Conservation (phyloP, 768 basidiomycete genomes). For the Lentinula lateritia region DNA sequence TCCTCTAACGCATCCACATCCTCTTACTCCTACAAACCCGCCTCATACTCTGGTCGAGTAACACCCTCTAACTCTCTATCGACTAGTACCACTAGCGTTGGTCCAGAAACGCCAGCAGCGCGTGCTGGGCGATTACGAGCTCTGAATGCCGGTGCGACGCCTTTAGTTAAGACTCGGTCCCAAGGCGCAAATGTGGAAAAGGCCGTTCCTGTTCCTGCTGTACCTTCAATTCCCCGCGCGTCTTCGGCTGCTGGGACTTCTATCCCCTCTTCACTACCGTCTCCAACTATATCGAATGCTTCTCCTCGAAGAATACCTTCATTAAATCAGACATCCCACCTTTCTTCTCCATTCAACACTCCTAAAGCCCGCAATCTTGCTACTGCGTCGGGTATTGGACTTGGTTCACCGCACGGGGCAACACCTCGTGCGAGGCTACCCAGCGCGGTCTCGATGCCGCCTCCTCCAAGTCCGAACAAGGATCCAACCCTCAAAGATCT, state of each 20-base stretch:
- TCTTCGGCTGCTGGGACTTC: constrained; percentile 5
- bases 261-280: constrained; percentile 50
- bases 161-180: constrained; percentile 24
- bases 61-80: constrained; percentile 39
- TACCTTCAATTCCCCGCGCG: constrained; percentile 53
- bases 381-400: constrained; percentile 23
- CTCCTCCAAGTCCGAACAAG: constrained; percentile 3
- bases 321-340: constrained; percentile 14
- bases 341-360: constrained; percentile 59
- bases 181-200: constrained; percentile 18
- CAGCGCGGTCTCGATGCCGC: constrained; percentile 27
- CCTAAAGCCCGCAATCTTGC: constrained; percentile 43
- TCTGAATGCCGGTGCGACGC: constrained; percentile 16
- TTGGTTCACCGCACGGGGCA: constrained; percentile 35
- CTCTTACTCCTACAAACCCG: constrained; percentile 8
- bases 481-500: not conserved
- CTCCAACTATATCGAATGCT: constrained; percentile 22
- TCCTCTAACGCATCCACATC: constrained; percentile 21
- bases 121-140: constrained; percentile 21
- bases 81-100: constrained; percentile 29
- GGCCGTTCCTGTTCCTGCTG: constrained; percentile 21
- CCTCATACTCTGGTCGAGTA: constrained; percentile 34
- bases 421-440: constrained; percentile 66
- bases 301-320: constrained; percentile 15
- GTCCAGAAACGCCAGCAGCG: constrained; percentile 26